Evolutionary conservation across 106 monocot species (phyloP).

Genomic region (Ottelia alismoides): DNA sequence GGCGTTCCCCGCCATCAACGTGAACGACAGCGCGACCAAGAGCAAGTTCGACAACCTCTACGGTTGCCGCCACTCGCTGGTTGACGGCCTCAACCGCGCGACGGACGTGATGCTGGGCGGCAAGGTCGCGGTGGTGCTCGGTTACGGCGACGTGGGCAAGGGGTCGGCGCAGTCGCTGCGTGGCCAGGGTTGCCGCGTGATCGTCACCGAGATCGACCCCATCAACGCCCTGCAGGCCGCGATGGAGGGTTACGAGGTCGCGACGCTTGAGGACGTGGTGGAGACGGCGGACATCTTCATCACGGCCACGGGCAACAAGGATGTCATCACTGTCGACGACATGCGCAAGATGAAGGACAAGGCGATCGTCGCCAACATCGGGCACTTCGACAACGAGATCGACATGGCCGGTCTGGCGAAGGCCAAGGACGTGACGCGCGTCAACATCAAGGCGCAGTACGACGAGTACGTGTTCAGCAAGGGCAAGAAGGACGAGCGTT

Average conservation of each 20-base stretch:
- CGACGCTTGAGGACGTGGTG: background rate
- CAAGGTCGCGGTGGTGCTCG: conserved; percentile 54
- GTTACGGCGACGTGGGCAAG: conserved; percentile 67
- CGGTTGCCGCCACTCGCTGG: conserved; percentile 66
- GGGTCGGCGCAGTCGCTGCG: conserved; percentile 49
- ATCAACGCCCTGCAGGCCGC: conserved; percentile 2
- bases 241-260: background rate
- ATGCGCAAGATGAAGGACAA: conserved; percentile 54
- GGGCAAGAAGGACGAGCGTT: conserved; percentile 15
- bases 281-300: conserved; percentile 6
- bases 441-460: conserved; percentile 37
- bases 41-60: conserved; percentile 76
- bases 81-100: conserved; percentile 61
- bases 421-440: conserved; percentile 15
- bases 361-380: conserved; percentile 42
- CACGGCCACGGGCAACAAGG: conserved; percentile 40
- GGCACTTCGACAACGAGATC: conserved; percentile 41
- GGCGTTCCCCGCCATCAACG: conserved; percentile 25
- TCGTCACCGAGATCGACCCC: conserved; percentile 6
- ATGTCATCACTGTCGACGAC: conserved; percentile 35
- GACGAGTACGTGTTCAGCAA: conserved; percentile 35
- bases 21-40: conserved; percentile 49
- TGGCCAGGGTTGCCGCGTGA: conserved; percentile 19
- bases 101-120: conserved; percentile 72
- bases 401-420: conserved; percentile 29